Evolutionary conservation across 2,329 filamentous ascomycete species (phyloP).

Genomic region (Fusarium pseudograminearum): DNA sequence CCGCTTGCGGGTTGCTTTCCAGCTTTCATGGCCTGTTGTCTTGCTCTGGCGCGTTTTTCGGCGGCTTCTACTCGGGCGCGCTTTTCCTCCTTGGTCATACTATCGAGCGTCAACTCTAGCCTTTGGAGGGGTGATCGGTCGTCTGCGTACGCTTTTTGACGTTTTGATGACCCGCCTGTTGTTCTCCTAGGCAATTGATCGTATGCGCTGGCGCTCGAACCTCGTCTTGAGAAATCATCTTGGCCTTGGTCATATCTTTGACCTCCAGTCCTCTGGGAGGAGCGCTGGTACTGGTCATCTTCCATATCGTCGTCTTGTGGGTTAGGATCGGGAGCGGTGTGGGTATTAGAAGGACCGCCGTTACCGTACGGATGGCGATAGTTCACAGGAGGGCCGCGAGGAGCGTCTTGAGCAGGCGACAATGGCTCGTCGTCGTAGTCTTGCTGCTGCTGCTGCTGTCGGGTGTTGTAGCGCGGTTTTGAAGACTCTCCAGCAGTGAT

Average conservation of each 20-base stretch:
- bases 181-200: conserved; percentile 54
- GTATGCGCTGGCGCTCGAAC: conserved; percentile 38
- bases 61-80: conserved; percentile 85
- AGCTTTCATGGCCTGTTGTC: conserved; percentile 59
- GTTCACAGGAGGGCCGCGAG: conserved; percentile 68
- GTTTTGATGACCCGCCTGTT: conserved; percentile 55
- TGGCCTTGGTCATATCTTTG: conserved; percentile 36
- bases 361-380: conserved; percentile 63
- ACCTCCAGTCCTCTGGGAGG: conserved; percentile 36
- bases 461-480: conserved; percentile 56
- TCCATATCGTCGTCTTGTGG: conserved; percentile 46
- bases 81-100: conserved; percentile 96
- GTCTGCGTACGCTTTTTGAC: conserved; percentile 74
- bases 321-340: conserved; percentile 29
- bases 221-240: conserved; percentile 43
- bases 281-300: conserved; percentile 45
- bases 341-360: conserved; percentile 45
- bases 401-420: conserved; percentile 68
- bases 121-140: conserved; percentile 93
- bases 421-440: conserved; percentile 55
- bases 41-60: conserved; percentile 78
- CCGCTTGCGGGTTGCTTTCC: conserved; percentile 38
- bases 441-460: conserved; percentile 52
- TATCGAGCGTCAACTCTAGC: conserved; percentile 89
- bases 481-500: conserved; percentile 57